phyloP scores from a whole-genome alignment of 805 yeast genomes.

The Yamadazyma philogaea region DNA sequence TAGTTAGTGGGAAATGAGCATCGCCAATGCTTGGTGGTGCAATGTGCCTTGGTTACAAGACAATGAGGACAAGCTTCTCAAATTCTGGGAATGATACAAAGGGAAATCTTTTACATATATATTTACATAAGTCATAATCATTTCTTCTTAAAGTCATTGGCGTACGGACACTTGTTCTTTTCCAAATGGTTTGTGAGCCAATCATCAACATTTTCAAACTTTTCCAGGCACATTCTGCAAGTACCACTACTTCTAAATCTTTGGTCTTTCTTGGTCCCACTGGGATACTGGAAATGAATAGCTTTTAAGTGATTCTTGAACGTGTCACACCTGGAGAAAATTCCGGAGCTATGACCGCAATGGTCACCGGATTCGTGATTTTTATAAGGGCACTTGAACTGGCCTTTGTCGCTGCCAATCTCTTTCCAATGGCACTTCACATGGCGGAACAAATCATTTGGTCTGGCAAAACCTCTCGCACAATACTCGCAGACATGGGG shows the following conservation, averaged over 20 bases:
- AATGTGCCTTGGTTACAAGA: too few species aligned
- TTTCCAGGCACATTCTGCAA: conserved; percentile 72
- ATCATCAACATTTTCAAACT: conserved; percentile 66
- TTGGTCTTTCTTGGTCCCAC: conserved; percentile 78
- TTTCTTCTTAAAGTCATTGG: conserved; percentile 14
- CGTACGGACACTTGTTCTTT: conserved; percentile 33
- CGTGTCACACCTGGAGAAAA: conserved; percentile 86
- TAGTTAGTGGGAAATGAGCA: too few species aligned
- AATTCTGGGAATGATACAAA: too few species aligned
- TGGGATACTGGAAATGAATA: conserved; percentile 83
- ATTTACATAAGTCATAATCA: conserved; percentile 5
- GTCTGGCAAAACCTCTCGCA: conserved; percentile 80
- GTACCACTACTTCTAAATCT: conserved; percentile 65
- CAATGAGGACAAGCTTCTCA: too few species aligned
- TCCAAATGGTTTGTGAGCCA: conserved; percentile 81
- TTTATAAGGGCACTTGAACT: conserved; percentile 78
- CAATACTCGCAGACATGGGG: conserved; percentile 80
- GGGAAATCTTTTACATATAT: too few species aligned
- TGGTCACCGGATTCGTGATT: conserved; percentile 25
- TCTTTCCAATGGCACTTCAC: conserved; percentile 83
- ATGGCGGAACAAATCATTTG: conserved; percentile 83
- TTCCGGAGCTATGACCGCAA: conserved; percentile 79
- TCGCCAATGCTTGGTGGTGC: too few species aligned
- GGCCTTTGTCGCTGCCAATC: conserved; percentile 59
- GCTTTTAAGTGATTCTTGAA: conserved; percentile 89